Evolutionary conservation across 1,284 basidiomycete species (phyloP), one percentile per base, ranked within the genome.

Genomic region (Phylloporus sp.): DNA sequence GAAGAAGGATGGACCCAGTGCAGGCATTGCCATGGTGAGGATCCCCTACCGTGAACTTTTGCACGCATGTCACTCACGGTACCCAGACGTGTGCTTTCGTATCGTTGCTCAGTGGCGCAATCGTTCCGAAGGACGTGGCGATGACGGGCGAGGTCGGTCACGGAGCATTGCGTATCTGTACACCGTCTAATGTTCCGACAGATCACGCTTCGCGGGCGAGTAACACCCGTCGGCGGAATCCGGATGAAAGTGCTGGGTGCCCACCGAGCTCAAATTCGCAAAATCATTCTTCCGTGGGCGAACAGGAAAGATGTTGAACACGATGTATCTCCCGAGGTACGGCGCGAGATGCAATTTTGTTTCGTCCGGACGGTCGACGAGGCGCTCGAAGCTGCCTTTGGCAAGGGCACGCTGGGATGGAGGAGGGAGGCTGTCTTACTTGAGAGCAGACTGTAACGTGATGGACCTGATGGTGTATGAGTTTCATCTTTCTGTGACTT

Each of bases 1-100:
- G 74, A 94, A 90, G 81, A 96, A 96, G 79, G 95, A 96, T 73
- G 95, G 95, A 0, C 94, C 94, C 0, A 93, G 90, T 69, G 94
- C 95, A 1, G 95, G 95, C 7, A 85, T 96, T 24, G 93, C 94
- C 3, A 94, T 96, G 89, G 90, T 92, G 63, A 61, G 75, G 64
- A 44, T 65, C 34, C 3, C 42, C 13, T 1, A 1, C 22, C 49
- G 31, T 28, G 10, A 15, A 15, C 15, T 20, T 56, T 17, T 39
- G 58, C 55, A 29, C 11, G 6, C 13, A 3, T 18, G 28, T 54
- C 34, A 31, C 55, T 70, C 44, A 64, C 10, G 28, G 6, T 52
- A 3, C 56, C 7, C 67, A 91, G 87, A 87, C 88, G 2, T 93
- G 93, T 69, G 94, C 94, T 1, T 85, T 96, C 58, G 92, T 95